These are phyloP conservation scores for Acacia acuminata DNA, from an alignment of 306 rosid genomes.

Conservation along the genomic window DNA sequence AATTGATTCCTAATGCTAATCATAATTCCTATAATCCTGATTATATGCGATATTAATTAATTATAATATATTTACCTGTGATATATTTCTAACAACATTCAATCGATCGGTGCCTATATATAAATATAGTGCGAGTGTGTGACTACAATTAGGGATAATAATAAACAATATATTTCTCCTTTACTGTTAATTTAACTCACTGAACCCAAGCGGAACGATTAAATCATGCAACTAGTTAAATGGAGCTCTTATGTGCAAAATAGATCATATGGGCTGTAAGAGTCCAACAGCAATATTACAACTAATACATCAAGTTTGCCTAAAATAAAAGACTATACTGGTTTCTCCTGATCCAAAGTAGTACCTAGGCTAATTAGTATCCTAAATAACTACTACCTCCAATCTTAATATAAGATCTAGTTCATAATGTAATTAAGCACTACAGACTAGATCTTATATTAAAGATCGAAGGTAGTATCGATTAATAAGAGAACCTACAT, in stretches of 20 bases:
- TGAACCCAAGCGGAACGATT: neutral
- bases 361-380: neutral
- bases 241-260: neutral
- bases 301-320: neutral
- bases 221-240: neutral
- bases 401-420: no score
- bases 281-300: neutral
- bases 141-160: neutral
- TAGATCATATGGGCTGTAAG: neutral
- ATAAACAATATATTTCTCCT: neutral
- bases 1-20: no score
- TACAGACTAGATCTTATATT: no score
- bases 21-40: no score
- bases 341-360: neutral
- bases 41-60: no score
- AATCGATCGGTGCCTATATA: neutral
- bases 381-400: neutral
- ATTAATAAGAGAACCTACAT: neutral
- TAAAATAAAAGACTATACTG: no score
- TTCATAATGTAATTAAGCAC: no score
- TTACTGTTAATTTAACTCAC: neutral
- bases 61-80: no score
- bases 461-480: fast-evolving
- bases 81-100: no score
- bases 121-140: neutral